Percentiles rank a stretch among this genome's conserved stretches.
These are phyloP conservation scores for Sporothrix humicola DNA, from an alignment of 2,329 filamentous ascomycete species.

Conservation along the genomic window DNA sequence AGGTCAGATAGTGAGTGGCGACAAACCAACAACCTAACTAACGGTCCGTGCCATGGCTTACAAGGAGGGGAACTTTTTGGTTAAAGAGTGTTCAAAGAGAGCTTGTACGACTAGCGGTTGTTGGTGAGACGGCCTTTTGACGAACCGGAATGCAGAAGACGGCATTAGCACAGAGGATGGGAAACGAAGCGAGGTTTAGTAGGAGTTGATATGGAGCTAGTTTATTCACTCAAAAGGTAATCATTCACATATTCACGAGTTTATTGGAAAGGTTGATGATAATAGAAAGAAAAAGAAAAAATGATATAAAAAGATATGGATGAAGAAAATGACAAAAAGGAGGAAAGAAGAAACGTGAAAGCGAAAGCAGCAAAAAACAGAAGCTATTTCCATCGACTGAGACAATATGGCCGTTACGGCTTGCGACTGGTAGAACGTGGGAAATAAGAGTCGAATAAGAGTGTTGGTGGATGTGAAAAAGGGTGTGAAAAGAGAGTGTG, in stretches of 20 bases:
- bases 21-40: neutral
- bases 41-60: slow-evolving; percentile 25
- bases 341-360: neutral
- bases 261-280: too few species aligned
- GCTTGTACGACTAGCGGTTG: neutral
- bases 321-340: neutral
- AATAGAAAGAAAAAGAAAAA: too few species aligned
- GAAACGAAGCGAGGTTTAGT: neutral
- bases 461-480: neutral
- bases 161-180: neutral
- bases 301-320: too few species aligned
- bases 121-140: neutral
- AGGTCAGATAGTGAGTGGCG: neutral
- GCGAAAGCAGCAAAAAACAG: too few species aligned
- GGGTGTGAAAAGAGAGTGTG: neutral
- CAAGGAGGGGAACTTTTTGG: neutral
- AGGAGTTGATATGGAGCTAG: neutral
- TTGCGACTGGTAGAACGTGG: slow-evolving; percentile 1
- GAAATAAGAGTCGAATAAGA: neutral
- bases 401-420: neutral
- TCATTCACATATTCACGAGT: too few species aligned
- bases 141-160: slow-evolving; percentile 15
- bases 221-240: neutral
- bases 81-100: neutral
- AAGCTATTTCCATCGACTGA: neutral